Percentiles rank a stretch among this genome's conserved stretches.
These are phyloP conservation scores for Trypethelium eluteriae DNA, from an alignment of 495 filamentous ascomycete species.

Conservation along the genomic window DNA sequence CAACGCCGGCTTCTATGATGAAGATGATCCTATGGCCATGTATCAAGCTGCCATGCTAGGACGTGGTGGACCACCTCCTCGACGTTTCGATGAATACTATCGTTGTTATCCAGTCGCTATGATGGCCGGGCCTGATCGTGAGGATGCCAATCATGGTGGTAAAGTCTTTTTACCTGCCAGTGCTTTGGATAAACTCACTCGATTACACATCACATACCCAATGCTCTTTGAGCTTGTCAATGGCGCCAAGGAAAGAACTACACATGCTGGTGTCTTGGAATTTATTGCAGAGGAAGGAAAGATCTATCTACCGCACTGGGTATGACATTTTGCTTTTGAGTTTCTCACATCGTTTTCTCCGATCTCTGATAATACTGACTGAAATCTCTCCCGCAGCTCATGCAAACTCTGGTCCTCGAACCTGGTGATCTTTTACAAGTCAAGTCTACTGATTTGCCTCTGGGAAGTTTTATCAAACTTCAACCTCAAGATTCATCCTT, in stretches of 20 bases:
- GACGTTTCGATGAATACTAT: constrained; percentile 95
- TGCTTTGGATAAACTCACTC: constrained; percentile 87
- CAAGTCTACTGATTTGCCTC: constrained; percentile 83
- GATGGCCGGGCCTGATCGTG: constrained; percentile 86
- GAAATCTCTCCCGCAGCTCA: constrained; percentile 53
- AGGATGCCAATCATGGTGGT: constrained; percentile 87
- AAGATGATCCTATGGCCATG: constrained; percentile 36
- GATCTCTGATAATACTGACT: constrained; percentile 14
- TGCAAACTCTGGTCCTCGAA: constrained; percentile 82
- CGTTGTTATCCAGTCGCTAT: constrained; percentile 91
- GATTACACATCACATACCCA: constrained; percentile 94
- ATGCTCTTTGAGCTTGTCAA: constrained; percentile 95
- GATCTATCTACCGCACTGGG: constrained; percentile 93
- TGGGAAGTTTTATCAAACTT: constrained; percentile 86
- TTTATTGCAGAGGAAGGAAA: constrained; percentile 97
- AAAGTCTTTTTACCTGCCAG: constrained; percentile 95
- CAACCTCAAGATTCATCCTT: constrained; percentile 87
- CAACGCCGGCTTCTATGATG: constrained; percentile 39
- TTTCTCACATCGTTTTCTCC: background rate
- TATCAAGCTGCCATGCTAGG: constrained; percentile 35
- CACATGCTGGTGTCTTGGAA: constrained; percentile 91
- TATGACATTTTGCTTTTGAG: constrained; percentile 37
- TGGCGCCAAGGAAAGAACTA: constrained; percentile 64
- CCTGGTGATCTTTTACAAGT: constrained; percentile 90
- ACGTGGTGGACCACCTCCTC: constrained; percentile 36